Conservation (phyloP, 495 filamentous ascomycete genomes). For the Podospora australis region DNA sequence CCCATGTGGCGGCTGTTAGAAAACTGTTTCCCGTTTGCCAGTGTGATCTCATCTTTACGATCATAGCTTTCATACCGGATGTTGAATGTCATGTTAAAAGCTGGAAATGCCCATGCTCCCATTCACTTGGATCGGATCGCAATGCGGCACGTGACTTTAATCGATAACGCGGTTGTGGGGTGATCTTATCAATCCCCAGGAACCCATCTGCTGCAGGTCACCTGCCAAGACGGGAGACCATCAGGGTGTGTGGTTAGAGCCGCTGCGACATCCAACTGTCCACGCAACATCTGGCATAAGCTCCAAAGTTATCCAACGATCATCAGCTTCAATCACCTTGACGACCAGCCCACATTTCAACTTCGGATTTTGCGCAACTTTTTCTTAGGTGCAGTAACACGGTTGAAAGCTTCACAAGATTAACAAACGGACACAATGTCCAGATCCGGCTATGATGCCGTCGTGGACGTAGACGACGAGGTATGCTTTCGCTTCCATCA, state of each 20-base stretch:
- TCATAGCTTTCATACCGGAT: not conserved
- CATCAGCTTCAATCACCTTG: not conserved
- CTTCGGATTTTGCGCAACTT: not conserved
- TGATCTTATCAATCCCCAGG: too few relatives aligned
- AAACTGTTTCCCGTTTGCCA: too few relatives aligned
- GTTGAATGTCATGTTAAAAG: not conserved
- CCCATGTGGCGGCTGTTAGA: too few relatives aligned
- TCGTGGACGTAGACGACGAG: slow-evolving; percentile 94
- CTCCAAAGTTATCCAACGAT: slow-evolving; percentile 1
- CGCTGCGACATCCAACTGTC: not conserved
- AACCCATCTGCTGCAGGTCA: too few relatives aligned
- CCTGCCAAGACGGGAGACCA: not conserved
- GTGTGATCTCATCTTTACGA: too few relatives aligned
- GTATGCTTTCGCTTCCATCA: slow-evolving; percentile 1
- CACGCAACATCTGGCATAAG: slow-evolving; percentile 24
- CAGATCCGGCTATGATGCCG: slow-evolving; percentile 87
- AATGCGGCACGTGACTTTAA: not conserved
- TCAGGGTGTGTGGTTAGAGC: slow-evolving; percentile 3
- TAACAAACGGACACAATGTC: slow-evolving; percentile 50
- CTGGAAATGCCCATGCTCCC: too few relatives aligned
- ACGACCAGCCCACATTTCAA: slow-evolving; percentile 9
- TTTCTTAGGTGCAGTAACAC: not conserved
- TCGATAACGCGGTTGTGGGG: not conserved
- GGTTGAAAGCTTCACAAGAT: not conserved
- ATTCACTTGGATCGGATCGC: too few relatives aligned